Percentiles rank a stretch among this genome's conserved stretches.
phyloP scores from a whole-genome alignment of 2,329 filamentous ascomycete species.

The Beauveria australis region DNA sequence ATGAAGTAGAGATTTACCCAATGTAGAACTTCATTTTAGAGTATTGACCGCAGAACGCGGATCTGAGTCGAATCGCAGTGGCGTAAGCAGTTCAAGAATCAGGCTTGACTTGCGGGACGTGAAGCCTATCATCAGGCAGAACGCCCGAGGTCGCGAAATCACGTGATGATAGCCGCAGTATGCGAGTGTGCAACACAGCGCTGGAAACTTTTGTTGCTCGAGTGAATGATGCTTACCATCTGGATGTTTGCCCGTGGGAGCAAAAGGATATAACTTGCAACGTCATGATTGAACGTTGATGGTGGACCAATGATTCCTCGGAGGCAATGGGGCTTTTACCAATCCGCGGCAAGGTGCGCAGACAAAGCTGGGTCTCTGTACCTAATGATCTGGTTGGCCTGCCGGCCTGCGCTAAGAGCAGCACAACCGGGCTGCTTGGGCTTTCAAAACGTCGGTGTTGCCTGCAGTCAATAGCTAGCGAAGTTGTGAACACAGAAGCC shows the following conservation, averaged over 20 bases:
- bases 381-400: too few species aligned
- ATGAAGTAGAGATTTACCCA: slow-evolving; percentile 28
- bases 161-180: slow-evolving; percentile 17
- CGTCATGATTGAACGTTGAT: too few species aligned
- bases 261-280: too few species aligned
- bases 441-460: too few species aligned
- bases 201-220: neutral
- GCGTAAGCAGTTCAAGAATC: neutral
- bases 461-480: too few species aligned
- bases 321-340: too few species aligned
- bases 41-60: slow-evolving; percentile 5
- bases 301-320: too few species aligned
- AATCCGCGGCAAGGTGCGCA: too few species aligned
- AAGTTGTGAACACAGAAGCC: too few species aligned
- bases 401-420: too few species aligned
- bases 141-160: slow-evolving; percentile 21
- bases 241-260: neutral
- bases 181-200: neutral
- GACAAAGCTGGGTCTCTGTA: too few species aligned
- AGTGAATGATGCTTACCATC: neutral
- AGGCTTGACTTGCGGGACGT: neutral
- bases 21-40: slow-evolving; percentile 44
- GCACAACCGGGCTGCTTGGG: too few species aligned
- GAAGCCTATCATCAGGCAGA: neutral
- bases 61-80: neutral